Conservation (phyloP, 164 flowering plant species). For the Stephania cephalantha region DNA sequence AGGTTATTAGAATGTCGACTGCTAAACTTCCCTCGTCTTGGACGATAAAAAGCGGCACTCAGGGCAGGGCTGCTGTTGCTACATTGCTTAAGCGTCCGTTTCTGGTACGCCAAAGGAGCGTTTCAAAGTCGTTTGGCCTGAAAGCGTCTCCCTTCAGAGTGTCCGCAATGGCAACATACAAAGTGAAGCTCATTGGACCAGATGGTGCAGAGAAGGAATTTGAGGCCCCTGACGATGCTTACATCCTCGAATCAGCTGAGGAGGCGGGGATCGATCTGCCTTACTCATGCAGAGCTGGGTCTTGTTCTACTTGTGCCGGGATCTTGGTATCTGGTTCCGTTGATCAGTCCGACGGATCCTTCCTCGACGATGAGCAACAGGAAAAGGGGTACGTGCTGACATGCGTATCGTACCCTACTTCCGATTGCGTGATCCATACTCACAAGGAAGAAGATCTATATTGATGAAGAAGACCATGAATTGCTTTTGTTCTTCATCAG, state of each 20-base stretch:
- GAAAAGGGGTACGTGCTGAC: conserved; percentile 55
- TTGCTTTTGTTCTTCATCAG: not conserved
- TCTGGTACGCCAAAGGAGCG: conserved; percentile 31
- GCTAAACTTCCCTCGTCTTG: conserved; percentile 22
- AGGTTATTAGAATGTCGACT: conserved; percentile 29
- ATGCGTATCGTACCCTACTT: conserved; percentile 58
- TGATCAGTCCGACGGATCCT: conserved; percentile 73
- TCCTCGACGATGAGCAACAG: conserved; percentile 61
- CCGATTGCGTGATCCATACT: conserved; percentile 66
- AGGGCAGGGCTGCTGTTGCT: conserved; percentile 12
- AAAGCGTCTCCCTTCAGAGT: conserved; percentile 30
- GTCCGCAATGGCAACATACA: conserved; percentile 54
- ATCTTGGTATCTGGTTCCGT: conserved; percentile 45
- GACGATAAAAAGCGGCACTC: conserved; percentile 15
- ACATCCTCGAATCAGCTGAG: conserved; percentile 72
- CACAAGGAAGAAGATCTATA: conserved; percentile 72
- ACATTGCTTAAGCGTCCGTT: conserved; percentile 26
- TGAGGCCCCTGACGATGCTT: conserved; percentile 60
- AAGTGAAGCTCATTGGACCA: conserved; percentile 62
- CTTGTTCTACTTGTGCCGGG: conserved; percentile 83
- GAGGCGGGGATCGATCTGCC: conserved; percentile 67
- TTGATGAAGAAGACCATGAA: conserved; percentile 15
- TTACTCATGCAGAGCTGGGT: conserved; percentile 79
- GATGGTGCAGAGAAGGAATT: conserved; percentile 54
- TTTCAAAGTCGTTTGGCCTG: conserved; percentile 48